Conservation (phyloP, 768 basidiomycete species). For the Leccinum obscurum region DNA sequence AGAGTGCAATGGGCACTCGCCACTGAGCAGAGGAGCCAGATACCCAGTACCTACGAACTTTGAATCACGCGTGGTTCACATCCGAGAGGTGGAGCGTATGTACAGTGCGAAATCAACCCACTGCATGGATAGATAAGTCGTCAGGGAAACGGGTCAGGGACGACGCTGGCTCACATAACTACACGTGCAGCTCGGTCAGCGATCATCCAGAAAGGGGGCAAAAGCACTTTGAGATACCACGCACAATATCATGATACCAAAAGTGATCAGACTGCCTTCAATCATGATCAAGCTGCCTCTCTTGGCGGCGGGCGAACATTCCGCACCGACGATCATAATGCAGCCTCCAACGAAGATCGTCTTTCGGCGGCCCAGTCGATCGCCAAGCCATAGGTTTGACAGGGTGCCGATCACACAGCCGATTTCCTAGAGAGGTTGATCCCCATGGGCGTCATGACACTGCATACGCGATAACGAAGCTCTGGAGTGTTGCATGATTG, state of each 20-base stretch:
- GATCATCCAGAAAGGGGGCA: neutral
- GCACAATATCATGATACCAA: constrained; percentile 63
- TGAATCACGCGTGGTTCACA: neutral
- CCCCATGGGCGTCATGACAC: neutral
- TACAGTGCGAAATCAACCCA: constrained; percentile 68
- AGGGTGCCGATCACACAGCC: constrained; percentile 66
- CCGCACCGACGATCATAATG: constrained; percentile 64
- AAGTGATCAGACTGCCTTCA: constrained; percentile 62
- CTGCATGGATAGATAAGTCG: constrained; percentile 26
- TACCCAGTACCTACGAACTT: constrained; percentile 47
- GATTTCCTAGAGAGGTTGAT: constrained; percentile 45
- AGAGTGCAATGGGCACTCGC: constrained; percentile 62
- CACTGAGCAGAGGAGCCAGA: constrained; percentile 54
- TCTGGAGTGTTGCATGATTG: constrained; percentile 55
- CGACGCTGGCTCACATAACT: constrained; percentile 24
- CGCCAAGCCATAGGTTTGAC: constrained; percentile 61
- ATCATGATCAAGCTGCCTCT: constrained; percentile 66
- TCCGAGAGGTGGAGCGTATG: constrained; percentile 12
- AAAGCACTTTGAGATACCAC: constrained; percentile 21
- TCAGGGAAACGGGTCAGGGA: neutral
- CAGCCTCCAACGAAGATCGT: constrained; percentile 59
- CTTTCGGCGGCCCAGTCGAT: constrained; percentile 56
- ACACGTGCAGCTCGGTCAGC: constrained; percentile 1
- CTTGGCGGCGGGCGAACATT: constrained; percentile 59
- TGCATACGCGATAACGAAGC: constrained; percentile 37